Evolutionary conservation across 2,329 filamentous ascomycete genomes (phyloP), one percentile per base, ranked within the genome.

Genomic region (Huntiella abstrusa): DNA sequence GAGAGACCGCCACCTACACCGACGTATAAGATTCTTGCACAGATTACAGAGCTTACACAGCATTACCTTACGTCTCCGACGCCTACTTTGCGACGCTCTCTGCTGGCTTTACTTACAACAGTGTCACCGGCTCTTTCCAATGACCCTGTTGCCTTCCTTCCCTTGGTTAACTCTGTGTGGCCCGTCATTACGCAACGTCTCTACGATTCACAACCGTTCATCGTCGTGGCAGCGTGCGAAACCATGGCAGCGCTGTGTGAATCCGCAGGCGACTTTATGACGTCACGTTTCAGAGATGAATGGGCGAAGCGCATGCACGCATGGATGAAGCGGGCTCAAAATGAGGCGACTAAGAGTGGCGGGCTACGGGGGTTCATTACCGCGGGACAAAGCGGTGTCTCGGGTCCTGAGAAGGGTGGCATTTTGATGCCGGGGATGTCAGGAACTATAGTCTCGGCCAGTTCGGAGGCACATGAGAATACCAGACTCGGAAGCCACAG

Each of bases 161-260:
- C 91, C 0, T 69, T 96, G 0, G 77, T 96, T 54, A 91, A 96
- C 60, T 79, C 81, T 3, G 67, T 96, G 5, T 98, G 88, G 88
- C 86, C 87, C 0, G 80, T 92, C 5, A 64, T 94, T 4, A 64
- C 80, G 1, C 67, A 69, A n/a, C 69, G 77, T 17, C 64, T 85
- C 4, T 72, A 76, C 52, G 82, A 85, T 52, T 52, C 62, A 3
- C 78, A 85, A 58, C 64, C 73, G 0, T 81, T 77, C 55, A 73
- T 95, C 7, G 71, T 73, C 2, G 70, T 80, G 6, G 74, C 78
- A 12, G 78, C 85, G 4, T 77, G 84, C 49, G 68, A 76, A 11
- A 73, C 83, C 0, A 65, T 96, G 3, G 66, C 66, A 2, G 64
- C 70, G 8, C 69, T 95, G 48, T 92, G 84, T 56, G 64, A 66